Percentiles rank a stretch among this genome's conserved stretches.
phyloP scores from a whole-genome alignment of 2,329 filamentous ascomycete species.

The Didymella segeticola region DNA sequence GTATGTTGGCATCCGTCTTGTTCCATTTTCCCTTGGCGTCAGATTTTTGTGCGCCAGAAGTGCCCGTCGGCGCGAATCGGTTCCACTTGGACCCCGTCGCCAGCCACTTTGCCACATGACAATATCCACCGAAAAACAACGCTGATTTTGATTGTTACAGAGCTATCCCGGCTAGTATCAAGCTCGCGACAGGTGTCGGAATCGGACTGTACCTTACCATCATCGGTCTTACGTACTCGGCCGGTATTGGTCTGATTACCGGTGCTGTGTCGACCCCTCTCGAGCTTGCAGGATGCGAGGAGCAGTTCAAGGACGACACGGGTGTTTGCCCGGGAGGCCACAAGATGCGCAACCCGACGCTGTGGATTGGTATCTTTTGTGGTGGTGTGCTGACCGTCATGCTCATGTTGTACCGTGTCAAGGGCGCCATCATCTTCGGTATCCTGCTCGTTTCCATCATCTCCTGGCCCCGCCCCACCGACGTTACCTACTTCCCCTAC shows the following conservation, averaged over 20 bases:
- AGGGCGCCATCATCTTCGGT: conserved; percentile 83
- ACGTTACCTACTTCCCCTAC: conserved; percentile 82
- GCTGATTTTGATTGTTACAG: conserved; percentile 58
- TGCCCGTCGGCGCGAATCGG: conserved; percentile 17
- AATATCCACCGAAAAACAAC: conserved; percentile 62
- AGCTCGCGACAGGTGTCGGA: conserved; percentile 83
- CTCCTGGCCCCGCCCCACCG: conserved; percentile 80
- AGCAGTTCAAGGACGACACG: conserved; percentile 51
- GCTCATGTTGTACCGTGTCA: conserved; percentile 84
- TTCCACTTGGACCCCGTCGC: conserved; percentile 17
- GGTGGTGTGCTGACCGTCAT: conserved; percentile 81
- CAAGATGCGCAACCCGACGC: conserved; percentile 82
- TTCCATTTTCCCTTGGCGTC: conserved; percentile 13
- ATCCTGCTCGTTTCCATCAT: conserved; percentile 86
- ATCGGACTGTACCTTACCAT: conserved; percentile 83
- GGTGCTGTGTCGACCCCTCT: conserved; percentile 73
- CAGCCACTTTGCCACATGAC: conserved; percentile 16
- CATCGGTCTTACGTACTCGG: conserved; percentile 78
- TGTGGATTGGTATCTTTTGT: conserved; percentile 91
- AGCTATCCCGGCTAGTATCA: conserved; percentile 82
- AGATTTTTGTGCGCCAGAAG: conserved; percentile 15
- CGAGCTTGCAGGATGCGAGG: conserved; percentile 75
- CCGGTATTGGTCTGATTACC: conserved; percentile 80
- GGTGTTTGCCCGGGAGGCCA: conserved; percentile 66
- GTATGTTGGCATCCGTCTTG: conserved; percentile 20